phyloP scores from a whole-genome alignment of 495 filamentous ascomycete genomes.

The Xylaria intraflava region DNA sequence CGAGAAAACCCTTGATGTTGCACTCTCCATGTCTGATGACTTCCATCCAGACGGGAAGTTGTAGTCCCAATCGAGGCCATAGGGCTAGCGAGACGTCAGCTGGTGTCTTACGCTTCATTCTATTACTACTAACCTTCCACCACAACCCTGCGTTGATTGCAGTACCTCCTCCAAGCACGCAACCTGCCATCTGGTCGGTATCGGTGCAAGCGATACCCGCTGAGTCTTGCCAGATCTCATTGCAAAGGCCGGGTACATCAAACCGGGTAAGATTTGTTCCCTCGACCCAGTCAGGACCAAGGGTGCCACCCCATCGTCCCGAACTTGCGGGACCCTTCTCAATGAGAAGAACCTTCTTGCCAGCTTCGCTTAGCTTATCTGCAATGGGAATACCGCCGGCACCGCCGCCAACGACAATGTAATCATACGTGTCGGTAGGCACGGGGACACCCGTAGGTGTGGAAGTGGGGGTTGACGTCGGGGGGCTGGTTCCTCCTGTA shows the following conservation, averaged over 20 bases:
- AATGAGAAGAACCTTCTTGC: slow-evolving; percentile 58
- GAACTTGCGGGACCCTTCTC: slow-evolving; percentile 59
- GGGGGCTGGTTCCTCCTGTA: slow-evolving; percentile 25
- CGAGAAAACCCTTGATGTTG: slow-evolving; percentile 54
- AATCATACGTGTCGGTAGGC: slow-evolving; percentile 53
- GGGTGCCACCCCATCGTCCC: slow-evolving; percentile 50
- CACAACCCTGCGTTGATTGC: slow-evolving; percentile 62
- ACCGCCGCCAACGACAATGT: slow-evolving; percentile 60
- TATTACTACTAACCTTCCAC: slow-evolving; percentile 38
- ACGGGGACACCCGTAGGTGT: slow-evolving; percentile 31
- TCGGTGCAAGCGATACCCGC: slow-evolving; percentile 60
- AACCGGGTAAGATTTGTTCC: slow-evolving; percentile 66
- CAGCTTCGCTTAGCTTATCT: slow-evolving; percentile 56
- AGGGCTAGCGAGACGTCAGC: slow-evolving; percentile 21
- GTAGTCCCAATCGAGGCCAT: slow-evolving; percentile 59
- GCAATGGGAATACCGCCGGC: slow-evolving; percentile 61
- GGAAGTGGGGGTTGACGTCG: slow-evolving; percentile 23
- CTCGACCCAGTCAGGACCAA: slow-evolving; percentile 56
- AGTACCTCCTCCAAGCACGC: slow-evolving; percentile 71
- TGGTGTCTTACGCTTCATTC: background rate
- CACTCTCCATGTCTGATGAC: slow-evolving; percentile 50
- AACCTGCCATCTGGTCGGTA: slow-evolving; percentile 67
- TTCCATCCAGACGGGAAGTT: slow-evolving; percentile 73
- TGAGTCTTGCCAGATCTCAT: slow-evolving; percentile 59
- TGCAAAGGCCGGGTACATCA: slow-evolving; percentile 74